Evolutionary conservation across 2,329 filamentous ascomycete genomes (phyloP), one percentile per base, ranked within the genome.

Genomic region (Leptographium galeiforme): DNA sequence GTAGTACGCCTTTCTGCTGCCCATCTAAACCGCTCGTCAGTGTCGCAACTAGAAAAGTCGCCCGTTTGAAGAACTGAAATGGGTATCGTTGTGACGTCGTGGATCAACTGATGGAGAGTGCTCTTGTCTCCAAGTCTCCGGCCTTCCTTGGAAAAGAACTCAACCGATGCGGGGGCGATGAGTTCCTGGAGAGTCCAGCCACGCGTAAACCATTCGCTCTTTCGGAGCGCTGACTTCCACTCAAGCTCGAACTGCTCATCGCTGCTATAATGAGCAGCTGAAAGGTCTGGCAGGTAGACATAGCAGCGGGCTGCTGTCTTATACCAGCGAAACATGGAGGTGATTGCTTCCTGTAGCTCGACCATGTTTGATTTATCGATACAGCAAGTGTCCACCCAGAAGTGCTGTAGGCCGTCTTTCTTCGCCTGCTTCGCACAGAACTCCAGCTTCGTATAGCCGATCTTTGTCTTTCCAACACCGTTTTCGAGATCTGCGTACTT

Each of bases 111-210:
- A 25, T 25, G 25, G 25, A 25, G 25, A 25, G 25, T 25, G 25
- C 5, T 25, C 25, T 25, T 25, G 25, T 25, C 25, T 25, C 25
- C 25, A 5, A 25, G 25, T 25, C 25, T 25, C 25, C 5, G 25
- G 25, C 25, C 25, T 25, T 25, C 25, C 25, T 25, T 25, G 30
- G 57, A 53, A 48, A 62, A 66, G 59, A 66, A 66, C 34, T 61
- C 59, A 30, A 66, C 60, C 6, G 34, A 50, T 36, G n/a, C 13
- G 3, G 63, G 64, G 5, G 62, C 63, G 2, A 61, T 16, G 6
- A 61, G 58, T 51, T 59, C 60, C 36, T 58, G 58, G 30, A 52
- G 40, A 58, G 56, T 53, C 25, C 25, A 25, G 25, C 25, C 25
- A 25, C 25, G 25, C 3, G 25, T 25, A 5, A 25, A 25, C 25